phyloP scores from a whole-genome alignment of 768 basidiomycete genomes.

The Holtermanniella nyarrowii region DNA sequence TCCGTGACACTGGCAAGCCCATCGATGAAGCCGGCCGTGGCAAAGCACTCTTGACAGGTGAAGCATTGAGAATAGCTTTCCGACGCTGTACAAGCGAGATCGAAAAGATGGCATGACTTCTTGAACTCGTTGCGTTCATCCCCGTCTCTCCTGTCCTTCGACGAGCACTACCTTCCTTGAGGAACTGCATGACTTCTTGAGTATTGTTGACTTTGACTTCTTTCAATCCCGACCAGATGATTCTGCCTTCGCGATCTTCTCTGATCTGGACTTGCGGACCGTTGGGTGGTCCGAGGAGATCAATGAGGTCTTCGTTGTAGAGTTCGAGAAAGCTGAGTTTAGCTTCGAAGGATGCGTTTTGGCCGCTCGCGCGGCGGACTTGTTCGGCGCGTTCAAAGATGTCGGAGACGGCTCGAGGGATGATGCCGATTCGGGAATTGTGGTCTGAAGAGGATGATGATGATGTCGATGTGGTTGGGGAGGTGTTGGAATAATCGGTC shows the following conservation, averaged over 20 bases:
- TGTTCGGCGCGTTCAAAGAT: conserved; percentile 73
- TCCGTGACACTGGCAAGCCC: conserved; percentile 13
- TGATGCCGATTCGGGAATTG: conserved; percentile 63
- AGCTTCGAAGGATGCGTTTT: conserved; percentile 54
- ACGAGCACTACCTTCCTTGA: conserved; percentile 79
- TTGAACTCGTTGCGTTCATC: conserved; percentile 97
- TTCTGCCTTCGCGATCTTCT: conserved; percentile 92
- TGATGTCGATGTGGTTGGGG: conserved; percentile 45
- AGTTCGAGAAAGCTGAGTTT: conserved; percentile 82
- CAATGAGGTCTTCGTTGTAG: conserved; percentile 98
- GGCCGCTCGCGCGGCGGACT: conserved; percentile 57
- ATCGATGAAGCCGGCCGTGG: conserved; percentile 28
- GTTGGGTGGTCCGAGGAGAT: conserved; percentile 72
- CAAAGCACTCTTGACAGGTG: not conserved
- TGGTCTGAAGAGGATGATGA: not conserved
- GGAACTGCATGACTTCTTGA: conserved; percentile 86
- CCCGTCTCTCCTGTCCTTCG: conserved; percentile 93
- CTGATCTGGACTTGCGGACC: conserved; percentile 84
- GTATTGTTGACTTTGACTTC: conserved; percentile 80
- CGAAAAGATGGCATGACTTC: conserved; percentile 98
- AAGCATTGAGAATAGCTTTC: conserved; percentile 11
- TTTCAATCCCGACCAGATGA: conserved; percentile 90
- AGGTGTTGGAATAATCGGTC: conserved; percentile 48
- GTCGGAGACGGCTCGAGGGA: conserved; percentile 80
- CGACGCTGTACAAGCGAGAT: conserved; percentile 87